Conservation (phyloP, 306 rosid genomes). For the Prosopis cineraria region DNA sequence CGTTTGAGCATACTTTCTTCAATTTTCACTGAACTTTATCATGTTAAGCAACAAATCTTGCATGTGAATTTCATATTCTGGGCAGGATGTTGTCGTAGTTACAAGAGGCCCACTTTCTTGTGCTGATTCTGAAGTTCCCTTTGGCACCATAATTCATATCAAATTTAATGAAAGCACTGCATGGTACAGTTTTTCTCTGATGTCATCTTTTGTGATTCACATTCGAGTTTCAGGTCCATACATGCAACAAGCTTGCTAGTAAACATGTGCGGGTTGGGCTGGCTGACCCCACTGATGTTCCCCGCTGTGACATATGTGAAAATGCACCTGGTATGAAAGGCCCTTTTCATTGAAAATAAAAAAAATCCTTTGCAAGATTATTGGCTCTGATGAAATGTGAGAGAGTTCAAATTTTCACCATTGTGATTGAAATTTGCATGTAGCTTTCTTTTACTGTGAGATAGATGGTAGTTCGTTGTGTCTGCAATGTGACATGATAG, state of each 20-base stretch:
- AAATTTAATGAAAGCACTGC: not conserved
- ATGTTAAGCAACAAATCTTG: not conserved
- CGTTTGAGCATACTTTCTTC: not conserved
- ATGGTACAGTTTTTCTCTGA: slow-evolving; percentile 19
- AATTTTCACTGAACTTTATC: not conserved
- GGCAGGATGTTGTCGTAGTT: not conserved
- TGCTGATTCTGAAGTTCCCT: not conserved
- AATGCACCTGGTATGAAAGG: slow-evolving; percentile 63
- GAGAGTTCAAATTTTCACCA: slow-evolving; percentile 15
- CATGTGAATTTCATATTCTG: not conserved
- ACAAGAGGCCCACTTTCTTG: slow-evolving; percentile 20
- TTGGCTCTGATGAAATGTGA: slow-evolving; percentile 19
- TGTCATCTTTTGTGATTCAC: slow-evolving; percentile 18
- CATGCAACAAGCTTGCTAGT: slow-evolving; percentile 80
- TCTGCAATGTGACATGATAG: slow-evolving; percentile 77
- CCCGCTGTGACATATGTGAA: slow-evolving; percentile 77
- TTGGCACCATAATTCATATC: not conserved
- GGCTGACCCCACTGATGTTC: slow-evolving; percentile 66
- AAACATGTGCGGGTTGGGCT: slow-evolving; percentile 74
- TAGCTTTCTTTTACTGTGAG: slow-evolving; percentile 85
- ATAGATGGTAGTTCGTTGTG: slow-evolving; percentile 78
- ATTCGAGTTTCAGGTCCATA: slow-evolving; percentile 59
- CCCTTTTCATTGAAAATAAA: not conserved
- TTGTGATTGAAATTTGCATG: slow-evolving; percentile 34
- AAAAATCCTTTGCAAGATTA: not conserved